Conservation (phyloP, 257 asterid genomes). For the Ligustrum vulgare region DNA sequence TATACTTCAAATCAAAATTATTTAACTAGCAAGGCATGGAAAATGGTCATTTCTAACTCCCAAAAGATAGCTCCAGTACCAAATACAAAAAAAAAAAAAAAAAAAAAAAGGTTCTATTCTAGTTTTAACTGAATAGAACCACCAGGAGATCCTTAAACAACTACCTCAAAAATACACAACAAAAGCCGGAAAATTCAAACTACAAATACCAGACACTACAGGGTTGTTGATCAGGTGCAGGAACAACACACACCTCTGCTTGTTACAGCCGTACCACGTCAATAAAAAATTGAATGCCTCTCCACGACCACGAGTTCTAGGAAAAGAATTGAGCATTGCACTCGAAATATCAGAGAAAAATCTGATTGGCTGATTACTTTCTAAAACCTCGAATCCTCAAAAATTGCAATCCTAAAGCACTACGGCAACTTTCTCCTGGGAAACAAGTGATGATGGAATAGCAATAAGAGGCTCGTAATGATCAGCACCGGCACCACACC, state of each 20-base stretch:
- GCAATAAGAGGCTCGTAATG: constrained; percentile 96
- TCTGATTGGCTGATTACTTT: constrained; percentile 11
- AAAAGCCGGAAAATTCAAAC: constrained; percentile 37
- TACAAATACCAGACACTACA: constrained; percentile 34
- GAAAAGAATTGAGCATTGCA: constrained; percentile 34
- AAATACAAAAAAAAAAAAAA: neutral
- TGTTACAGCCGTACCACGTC: neutral
- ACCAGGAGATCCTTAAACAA: constrained; percentile 3
- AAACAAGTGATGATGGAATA: constrained; percentile 47
- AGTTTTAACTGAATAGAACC: constrained; percentile 19
- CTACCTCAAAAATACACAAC: constrained; percentile 27
- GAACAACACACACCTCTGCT: constrained; percentile 15
- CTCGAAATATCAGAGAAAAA: constrained; percentile 7
- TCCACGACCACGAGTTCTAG: neutral
- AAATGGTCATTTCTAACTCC: neutral
- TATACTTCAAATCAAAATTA: neutral
- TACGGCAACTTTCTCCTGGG: constrained; percentile 86
- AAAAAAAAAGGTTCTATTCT: constrained; percentile 14
- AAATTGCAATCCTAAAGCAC: constrained; percentile 47
- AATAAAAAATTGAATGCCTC: constrained; percentile 30
- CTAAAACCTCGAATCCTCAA: constrained; percentile 9
- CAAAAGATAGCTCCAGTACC: neutral
- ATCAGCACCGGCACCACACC: constrained; percentile 97
- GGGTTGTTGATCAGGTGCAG: constrained; percentile 19
- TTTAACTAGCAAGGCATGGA: neutral